These are phyloP conservation scores for Dovyalis caffra DNA, from an alignment of 345 rosid species.

Conservation along the genomic window DNA sequence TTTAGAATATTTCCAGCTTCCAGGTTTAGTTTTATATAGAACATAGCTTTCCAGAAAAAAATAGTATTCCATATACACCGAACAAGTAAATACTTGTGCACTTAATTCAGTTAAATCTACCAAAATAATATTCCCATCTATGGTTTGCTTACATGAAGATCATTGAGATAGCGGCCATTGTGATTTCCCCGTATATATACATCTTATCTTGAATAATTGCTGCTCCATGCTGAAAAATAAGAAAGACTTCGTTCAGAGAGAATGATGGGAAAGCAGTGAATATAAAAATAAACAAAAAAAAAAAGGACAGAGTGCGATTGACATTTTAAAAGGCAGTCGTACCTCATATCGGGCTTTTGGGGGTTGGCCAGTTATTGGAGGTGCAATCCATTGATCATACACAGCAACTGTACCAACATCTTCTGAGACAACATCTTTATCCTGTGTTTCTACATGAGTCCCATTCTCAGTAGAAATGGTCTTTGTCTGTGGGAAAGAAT, in stretches of 20 bases:
- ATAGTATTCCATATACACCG: not conserved
- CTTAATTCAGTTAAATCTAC: not conserved
- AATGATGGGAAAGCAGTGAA: slow-evolving; percentile 8
- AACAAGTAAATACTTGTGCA: not conserved
- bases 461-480: slow-evolving; percentile 66
- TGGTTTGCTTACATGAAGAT: slow-evolving; percentile 73
- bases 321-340: slow-evolving; percentile 19
- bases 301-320: slow-evolving; percentile 5
- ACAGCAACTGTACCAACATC: slow-evolving; percentile 68
- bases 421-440: slow-evolving; percentile 92
- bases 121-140: not conserved
- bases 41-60: not conserved
- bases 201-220: slow-evolving; percentile 86
- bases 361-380: slow-evolving; percentile 70
- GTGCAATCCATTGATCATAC: slow-evolving; percentile 89
- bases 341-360: slow-evolving; percentile 99
- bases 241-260: slow-evolving; percentile 21
- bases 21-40: too few species aligned
- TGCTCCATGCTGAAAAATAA: slow-evolving; percentile 79
- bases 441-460: slow-evolving; percentile 62
- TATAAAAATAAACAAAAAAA: slow-evolving; percentile 15
- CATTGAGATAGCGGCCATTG: slow-evolving; percentile 95
- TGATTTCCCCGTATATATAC: slow-evolving; percentile 97
- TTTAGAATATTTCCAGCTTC: not conserved
- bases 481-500: slow-evolving; percentile 62